Evolutionary conservation across 2,329 filamentous ascomycete genomes (phyloP).

Genomic region (Fusarium dlaminii): DNA sequence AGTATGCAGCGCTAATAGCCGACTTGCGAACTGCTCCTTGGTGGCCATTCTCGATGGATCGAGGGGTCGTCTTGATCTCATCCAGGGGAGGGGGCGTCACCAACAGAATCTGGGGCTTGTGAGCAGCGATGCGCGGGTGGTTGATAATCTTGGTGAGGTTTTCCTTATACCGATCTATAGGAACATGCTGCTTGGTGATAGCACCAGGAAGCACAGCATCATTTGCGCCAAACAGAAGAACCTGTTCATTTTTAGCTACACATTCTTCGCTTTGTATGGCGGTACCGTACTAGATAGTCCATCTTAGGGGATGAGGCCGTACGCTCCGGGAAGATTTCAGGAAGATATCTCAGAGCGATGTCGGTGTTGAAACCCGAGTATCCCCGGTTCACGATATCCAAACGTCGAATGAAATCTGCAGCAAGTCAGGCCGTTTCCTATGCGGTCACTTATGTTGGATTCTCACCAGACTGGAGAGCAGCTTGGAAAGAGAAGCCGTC

Average conservation of each 20-base stretch:
- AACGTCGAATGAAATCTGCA: slow-evolving; percentile 75
- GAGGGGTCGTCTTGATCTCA: slow-evolving; percentile 69
- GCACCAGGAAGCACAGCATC: slow-evolving; percentile 77
- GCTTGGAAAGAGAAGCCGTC: slow-evolving; percentile 80
- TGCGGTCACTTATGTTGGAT: background rate
- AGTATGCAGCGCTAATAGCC: slow-evolving; percentile 63
- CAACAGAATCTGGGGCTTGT: slow-evolving; percentile 78
- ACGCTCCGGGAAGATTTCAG: slow-evolving; percentile 75
- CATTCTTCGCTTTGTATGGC: background rate
- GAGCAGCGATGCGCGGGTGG: slow-evolving; percentile 74
- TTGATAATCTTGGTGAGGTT: slow-evolving; percentile 78
- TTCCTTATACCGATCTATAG: slow-evolving; percentile 76
- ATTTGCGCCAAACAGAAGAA: slow-evolving; percentile 89
- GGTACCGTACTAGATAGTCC: slow-evolving; percentile 68
- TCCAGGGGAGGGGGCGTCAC: slow-evolving; percentile 86
- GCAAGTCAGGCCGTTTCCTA: slow-evolving; percentile 1
- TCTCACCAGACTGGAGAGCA: slow-evolving; percentile 73
- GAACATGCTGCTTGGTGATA: slow-evolving; percentile 76
- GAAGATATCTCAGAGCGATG: slow-evolving; percentile 75
- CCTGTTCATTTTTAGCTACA: slow-evolving; percentile 55
- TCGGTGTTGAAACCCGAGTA: slow-evolving; percentile 86
- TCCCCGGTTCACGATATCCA: slow-evolving; percentile 90
- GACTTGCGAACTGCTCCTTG: slow-evolving; percentile 55
- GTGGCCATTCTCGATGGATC: slow-evolving; percentile 60
- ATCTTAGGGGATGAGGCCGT: slow-evolving; percentile 63